phyloP scores from a whole-genome alignment of 352 stramenopile genomes.

The Pythium vanterpoolii region DNA sequence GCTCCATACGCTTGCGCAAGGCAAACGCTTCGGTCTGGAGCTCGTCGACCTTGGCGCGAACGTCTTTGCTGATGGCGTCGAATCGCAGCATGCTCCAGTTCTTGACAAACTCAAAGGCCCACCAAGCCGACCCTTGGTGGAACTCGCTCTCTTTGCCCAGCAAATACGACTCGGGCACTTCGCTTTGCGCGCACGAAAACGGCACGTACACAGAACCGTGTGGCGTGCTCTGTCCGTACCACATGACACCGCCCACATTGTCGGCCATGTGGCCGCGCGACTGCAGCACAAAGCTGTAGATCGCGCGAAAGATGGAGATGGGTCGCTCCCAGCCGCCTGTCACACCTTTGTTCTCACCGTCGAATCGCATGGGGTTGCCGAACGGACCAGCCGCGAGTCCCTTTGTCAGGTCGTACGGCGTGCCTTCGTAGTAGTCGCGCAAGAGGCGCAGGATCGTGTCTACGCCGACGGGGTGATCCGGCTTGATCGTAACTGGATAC shows the following conservation, averaged over 20 bases:
- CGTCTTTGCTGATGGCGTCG: slow-evolving; percentile 45
- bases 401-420: slow-evolving; percentile 71
- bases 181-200: slow-evolving; percentile 39
- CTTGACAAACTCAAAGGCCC: slow-evolving; percentile 74
- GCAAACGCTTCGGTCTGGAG: slow-evolving; percentile 36
- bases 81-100: slow-evolving; percentile 72
- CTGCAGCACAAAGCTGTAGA: slow-evolving; percentile 68
- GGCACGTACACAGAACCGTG: slow-evolving; percentile 56
- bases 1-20: slow-evolving; percentile 27
- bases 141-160: slow-evolving; percentile 57
- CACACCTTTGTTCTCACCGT: slow-evolving; percentile 39
- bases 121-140: slow-evolving; percentile 48
- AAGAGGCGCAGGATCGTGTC: slow-evolving; percentile 68
- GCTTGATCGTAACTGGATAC: slow-evolving; percentile 75
- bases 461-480: slow-evolving; percentile 43
- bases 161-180: slow-evolving; percentile 43
- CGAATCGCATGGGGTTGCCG: slow-evolving; percentile 76
- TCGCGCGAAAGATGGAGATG: slow-evolving; percentile 87
- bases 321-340: slow-evolving; percentile 70
- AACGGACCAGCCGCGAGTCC: slow-evolving; percentile 82
- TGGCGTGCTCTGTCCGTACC: slow-evolving; percentile 50
- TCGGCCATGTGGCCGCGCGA: slow-evolving; percentile 29
- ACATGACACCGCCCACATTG: slow-evolving; percentile 37
- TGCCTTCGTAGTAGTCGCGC: slow-evolving; percentile 86
- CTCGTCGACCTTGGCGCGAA: slow-evolving; percentile 28